phyloP scores from a whole-genome alignment of 768 basidiomycete genomes.

The Amanita pallidorosea region DNA sequence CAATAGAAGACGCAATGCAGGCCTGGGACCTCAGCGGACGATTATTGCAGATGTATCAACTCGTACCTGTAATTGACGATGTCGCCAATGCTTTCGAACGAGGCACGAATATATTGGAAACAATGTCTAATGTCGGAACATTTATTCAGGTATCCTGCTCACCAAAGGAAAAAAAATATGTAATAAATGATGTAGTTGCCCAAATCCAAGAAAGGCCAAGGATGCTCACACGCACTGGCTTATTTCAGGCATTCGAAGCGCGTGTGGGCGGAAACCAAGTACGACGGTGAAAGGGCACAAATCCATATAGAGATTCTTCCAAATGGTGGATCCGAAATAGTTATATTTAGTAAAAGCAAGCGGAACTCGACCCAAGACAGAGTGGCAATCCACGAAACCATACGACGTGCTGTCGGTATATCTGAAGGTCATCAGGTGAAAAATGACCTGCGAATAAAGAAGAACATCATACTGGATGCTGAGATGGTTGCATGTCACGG shows the following conservation, averaged over 20 bases:
- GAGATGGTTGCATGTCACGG: slow-evolving; percentile 86
- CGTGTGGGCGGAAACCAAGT: slow-evolving; percentile 88
- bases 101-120: slow-evolving; percentile 14
- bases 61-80: slow-evolving; percentile 47
- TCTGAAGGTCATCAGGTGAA: slow-evolving; percentile 1
- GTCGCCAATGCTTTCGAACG: slow-evolving; percentile 36
- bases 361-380: slow-evolving; percentile 77
- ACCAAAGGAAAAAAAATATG: not conserved
- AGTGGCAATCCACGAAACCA: slow-evolving; percentile 46
- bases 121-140: slow-evolving; percentile 38
- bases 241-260: slow-evolving; percentile 27
- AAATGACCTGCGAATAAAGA: slow-evolving; percentile 15
- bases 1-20: slow-evolving; percentile 54
- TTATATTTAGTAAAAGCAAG: slow-evolving; percentile 82
- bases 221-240: slow-evolving; percentile 43
- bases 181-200: slow-evolving; percentile 47
- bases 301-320: slow-evolving; percentile 60
- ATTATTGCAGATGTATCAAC: slow-evolving; percentile 43
- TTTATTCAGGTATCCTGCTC: not conserved
- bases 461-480: slow-evolving; percentile 57
- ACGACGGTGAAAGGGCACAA: slow-evolving; percentile 92
- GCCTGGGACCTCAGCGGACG: slow-evolving; percentile 55
- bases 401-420: slow-evolving; percentile 50
- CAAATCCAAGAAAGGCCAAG: slow-evolving; percentile 68
- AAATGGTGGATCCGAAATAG: slow-evolving; percentile 35